Evolutionary conservation across 148 eudicot species (phyloP), one percentile per base, ranked within the genome.

Genomic region (Rhododendron ferrugineum): DNA sequence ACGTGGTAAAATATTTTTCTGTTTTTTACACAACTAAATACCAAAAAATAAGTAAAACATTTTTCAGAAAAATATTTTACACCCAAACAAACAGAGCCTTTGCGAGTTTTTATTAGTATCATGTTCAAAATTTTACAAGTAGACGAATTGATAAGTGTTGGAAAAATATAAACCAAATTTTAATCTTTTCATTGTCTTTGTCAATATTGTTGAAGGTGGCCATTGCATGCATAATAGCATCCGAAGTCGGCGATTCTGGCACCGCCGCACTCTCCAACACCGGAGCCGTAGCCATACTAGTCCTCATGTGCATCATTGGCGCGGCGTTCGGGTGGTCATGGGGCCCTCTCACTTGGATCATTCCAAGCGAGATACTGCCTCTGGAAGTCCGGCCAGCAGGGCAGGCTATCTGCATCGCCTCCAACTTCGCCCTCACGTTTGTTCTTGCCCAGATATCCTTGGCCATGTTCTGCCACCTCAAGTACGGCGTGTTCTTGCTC

Each of bases 271-370:
- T 82, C 20, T 40, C 86, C 15, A 85, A 85, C 49, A 32, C 49
- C 30, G 18, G 72, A 0, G 89, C 84, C 5, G 14, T 76, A 3
- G 47, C 78, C 0, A 77, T 91, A 34, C 64, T 91, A 47, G 82
- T 86, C 37, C 34, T 91, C 22, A 81, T 90, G 90, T 91, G 93
- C 79, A 34, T 78, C 52, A 87, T 73, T 30, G 68, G 62, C 0
- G 84, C 91, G n/a, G 92, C 87, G 18, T 91, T 90, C 58, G 93
- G 91, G 7, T 91, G 93, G 93, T 91, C 92, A 22, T 89, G 92
- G 92, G 92, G 92, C 1, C 93, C 93, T 36, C 86, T 91, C 20
- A 86, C 84, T 3, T 90, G 92, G 91, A 75, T 90, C 14, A 78
- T 91, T 16, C 91, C 92, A 10, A 90, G 91, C 52, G 93, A 91